Base-by-base conservation (phyloP, 2,329 filamentous ascomycete species). In the Scytalidium sp. region DNA sequence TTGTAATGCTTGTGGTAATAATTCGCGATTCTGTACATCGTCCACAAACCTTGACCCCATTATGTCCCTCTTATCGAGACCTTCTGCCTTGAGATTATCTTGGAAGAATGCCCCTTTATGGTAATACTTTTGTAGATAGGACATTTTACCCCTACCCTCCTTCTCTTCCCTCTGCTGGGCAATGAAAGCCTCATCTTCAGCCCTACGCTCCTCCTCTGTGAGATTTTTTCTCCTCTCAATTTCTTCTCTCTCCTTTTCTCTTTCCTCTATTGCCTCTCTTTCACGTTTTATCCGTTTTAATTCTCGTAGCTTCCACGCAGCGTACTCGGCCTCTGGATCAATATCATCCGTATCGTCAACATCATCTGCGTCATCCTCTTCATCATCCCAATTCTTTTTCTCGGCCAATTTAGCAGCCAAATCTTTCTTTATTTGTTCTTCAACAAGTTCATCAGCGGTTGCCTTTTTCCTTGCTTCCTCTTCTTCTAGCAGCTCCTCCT, bases 71-170 rank as follows among this genome's bases (percentile, higher is more conserved):
- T 85, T 80, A 55, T 88, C 84, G 42, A 97, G 74, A 1, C 90
- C 89, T 55, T 88, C 83, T 15, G 83, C 83, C 59, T 85, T 83
- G 46, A 85, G 79, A 60, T 95, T 88, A 46, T 92, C 90, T 58
- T 87, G 88, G 75, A 90, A 97, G 74, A 97, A 99, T 15, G 94
- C 94, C 44, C 94, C 94, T 72, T 92, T 93, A 76, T 99, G 94
- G 70, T 90, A 92, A 73, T 97, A 99, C 66, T 92, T 91, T 65
- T 97, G 92, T 88, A 97, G 90, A 67, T 84, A 97, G 2, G 81
- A 81, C 78, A 94, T 90, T 70, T 93, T 87, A 47, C 90, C 90
- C 53, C 87, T 85, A 45, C 76, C 70, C 59, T 87, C 83, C 69
- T 60, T 63, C 55, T 67, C 64, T 21, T 65, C 63, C 27, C 60